Evolutionary conservation across 2,329 filamentous ascomycete genomes (phyloP).

Genomic region (Biscogniauxia sp.): DNA sequence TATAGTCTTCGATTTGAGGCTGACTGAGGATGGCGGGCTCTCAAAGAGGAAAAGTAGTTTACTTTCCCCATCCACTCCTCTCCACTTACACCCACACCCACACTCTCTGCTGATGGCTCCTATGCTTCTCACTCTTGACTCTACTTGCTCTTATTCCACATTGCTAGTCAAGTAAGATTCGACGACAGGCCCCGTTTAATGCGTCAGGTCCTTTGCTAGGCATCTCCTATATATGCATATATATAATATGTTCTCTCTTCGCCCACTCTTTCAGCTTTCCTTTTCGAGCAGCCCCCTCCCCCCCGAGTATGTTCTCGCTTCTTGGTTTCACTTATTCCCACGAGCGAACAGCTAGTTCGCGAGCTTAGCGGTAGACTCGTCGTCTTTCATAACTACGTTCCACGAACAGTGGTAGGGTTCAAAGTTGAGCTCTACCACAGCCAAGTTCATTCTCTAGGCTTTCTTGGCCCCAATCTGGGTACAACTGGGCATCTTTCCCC

Average conservation of each 20-base stretch:
- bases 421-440: neutral
- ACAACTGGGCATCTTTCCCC: slow-evolving; percentile 1
- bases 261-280: slow-evolving; percentile 7
- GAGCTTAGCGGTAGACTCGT: neutral
- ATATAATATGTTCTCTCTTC: slow-evolving; percentile 17
- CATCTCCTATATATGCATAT: slow-evolving; percentile 10
- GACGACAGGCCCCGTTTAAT: slow-evolving; percentile 3
- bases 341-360: neutral
- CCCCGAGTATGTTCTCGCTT: slow-evolving; percentile 3
- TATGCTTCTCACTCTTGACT: slow-evolving; percentile 4
- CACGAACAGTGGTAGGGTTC: neutral
- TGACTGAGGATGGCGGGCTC: slow-evolving; percentile 21
- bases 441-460: neutral
- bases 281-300: neutral
- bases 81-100: slow-evolving; percentile 23
- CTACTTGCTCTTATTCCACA: slow-evolving; percentile 15
- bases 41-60: slow-evolving; percentile 17
- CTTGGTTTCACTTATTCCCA: neutral
- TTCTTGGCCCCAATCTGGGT: neutral
- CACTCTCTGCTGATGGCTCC: slow-evolving; percentile 14
- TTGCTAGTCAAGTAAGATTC: slow-evolving; percentile 12
- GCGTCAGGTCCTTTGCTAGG: neutral
- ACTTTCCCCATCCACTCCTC: slow-evolving; percentile 15
- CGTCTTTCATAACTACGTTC: neutral
- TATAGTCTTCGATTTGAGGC: slow-evolving; percentile 17